A percentile compares a stretch with the other conserved stretches of the same genome.
Evolutionary conservation across 805 yeast species (phyloP).

Genomic region (Monosporozyma aerobia): DNA sequence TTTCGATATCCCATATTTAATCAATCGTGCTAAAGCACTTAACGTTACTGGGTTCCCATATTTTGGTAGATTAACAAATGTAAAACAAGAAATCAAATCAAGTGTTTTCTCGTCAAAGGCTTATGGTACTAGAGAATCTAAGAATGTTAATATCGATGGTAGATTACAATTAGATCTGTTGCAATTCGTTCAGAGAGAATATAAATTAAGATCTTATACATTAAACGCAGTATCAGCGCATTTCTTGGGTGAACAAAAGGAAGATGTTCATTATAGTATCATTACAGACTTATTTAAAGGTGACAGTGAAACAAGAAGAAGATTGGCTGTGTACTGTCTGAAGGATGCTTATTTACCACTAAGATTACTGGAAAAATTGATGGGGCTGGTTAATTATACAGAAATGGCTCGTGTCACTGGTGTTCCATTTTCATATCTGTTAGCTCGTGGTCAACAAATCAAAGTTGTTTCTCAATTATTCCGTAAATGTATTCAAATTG

Average conservation of each 20-base stretch:
- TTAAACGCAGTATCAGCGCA: constrained; percentile 92
- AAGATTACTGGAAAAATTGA: constrained; percentile 78
- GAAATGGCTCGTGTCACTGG: constrained; percentile 99
- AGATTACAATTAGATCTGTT: constrained; percentile 89
- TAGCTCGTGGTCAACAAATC: constrained; percentile 94
- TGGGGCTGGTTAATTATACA: constrained; percentile 94
- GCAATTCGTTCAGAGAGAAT: constrained; percentile 90
- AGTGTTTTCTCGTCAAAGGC: constrained; percentile 88
- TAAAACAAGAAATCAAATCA: constrained; percentile 72
- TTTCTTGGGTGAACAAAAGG: constrained; percentile 90
- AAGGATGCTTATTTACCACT: constrained; percentile 93
- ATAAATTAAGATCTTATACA: constrained; percentile 88
- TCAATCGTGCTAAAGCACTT: constrained; percentile 78
- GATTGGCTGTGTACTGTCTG: constrained; percentile 93
- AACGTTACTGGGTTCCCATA: constrained; percentile 62
- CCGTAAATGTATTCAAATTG: constrained; percentile 81
- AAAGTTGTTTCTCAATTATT: constrained; percentile 93
- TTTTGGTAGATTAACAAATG: constrained; percentile 65
- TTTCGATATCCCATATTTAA: constrained; percentile 87
- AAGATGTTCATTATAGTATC: constrained; percentile 95
- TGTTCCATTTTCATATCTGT: constrained; percentile 84
- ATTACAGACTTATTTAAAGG: constrained; percentile 94
- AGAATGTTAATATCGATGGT: constrained; percentile 87
- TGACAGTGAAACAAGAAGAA: constrained; percentile 80
- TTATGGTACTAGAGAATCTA: constrained; percentile 90